phyloP scores from a whole-genome alignment of 2,329 filamentous ascomycete species.

The Oidium heveae region DNA sequence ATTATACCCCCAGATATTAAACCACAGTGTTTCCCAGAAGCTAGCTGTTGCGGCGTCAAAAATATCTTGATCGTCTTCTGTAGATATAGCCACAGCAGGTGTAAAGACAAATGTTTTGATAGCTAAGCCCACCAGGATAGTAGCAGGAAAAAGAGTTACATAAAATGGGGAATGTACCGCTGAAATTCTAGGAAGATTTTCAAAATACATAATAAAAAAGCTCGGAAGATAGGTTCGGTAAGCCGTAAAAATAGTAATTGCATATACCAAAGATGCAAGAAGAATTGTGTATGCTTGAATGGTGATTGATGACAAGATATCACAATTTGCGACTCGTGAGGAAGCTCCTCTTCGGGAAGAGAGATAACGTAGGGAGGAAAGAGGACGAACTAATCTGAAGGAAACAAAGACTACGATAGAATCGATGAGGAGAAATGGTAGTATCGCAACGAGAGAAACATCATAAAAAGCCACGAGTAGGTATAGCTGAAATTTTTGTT shows the following conservation, averaged over 20 bases:
- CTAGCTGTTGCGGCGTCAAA: constrained; percentile 42
- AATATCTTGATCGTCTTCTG: constrained; percentile 21
- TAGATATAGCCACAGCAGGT: constrained; percentile 25
- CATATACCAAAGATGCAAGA: constrained; percentile 49
- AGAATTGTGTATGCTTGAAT: constrained; percentile 39
- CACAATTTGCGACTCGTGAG: constrained; percentile 28
- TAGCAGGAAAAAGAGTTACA: constrained; percentile 30
- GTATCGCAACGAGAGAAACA: constrained; percentile 33
- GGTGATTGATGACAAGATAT: constrained; percentile 35
- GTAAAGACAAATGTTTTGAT: constrained; percentile 57
- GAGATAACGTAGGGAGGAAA: constrained; percentile 35
- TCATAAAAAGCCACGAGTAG: constrained; percentile 58
- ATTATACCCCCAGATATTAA: constrained; percentile 47
- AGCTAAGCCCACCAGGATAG: constrained; percentile 36
- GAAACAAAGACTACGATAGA: constrained; percentile 43
- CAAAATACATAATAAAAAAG: constrained; percentile 51
- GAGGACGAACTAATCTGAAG: constrained; percentile 46
- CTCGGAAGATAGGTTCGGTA: constrained; percentile 45
- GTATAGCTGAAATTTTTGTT: constrained; percentile 27
- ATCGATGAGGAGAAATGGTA: constrained; percentile 40
- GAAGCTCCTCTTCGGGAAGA: constrained; percentile 16
- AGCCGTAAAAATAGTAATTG: constrained; percentile 41
- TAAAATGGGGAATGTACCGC: constrained; percentile 39
- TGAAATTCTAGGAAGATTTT: constrained; percentile 41
- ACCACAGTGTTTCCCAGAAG: constrained; percentile 42